These are phyloP conservation scores for Trichosporon faecale DNA, from an alignment of 1,284 basidiomycete genomes.

Conservation along the genomic window DNA sequence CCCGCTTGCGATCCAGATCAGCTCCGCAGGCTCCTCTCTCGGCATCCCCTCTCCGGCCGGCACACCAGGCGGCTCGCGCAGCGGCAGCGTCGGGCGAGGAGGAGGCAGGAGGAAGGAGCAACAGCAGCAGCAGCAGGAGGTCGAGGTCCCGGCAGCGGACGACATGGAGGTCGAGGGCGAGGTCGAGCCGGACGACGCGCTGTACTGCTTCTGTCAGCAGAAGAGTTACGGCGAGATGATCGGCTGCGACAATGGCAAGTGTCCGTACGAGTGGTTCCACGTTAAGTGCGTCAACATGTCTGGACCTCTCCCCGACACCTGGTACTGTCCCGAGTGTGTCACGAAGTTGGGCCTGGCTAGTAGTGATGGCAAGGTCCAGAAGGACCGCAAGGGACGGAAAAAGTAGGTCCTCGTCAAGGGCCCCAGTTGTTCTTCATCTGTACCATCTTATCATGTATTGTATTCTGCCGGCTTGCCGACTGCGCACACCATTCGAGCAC, in stretches of 20 bases:
- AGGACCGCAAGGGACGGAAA: constrained; percentile 38
- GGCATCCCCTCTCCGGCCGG: background rate
- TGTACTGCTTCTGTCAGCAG: constrained; percentile 87
- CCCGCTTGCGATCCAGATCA: constrained; percentile 15
- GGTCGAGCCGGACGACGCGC: constrained; percentile 53
- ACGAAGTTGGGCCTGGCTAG: constrained; percentile 34
- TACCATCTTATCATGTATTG: constrained; percentile 2
- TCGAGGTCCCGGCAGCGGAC: constrained; percentile 26
- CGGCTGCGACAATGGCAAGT: constrained; percentile 79
- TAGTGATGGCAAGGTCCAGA: constrained; percentile 35
- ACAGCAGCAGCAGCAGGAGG: constrained; percentile 25
- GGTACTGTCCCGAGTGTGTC: constrained; percentile 69
- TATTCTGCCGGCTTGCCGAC: background rate
- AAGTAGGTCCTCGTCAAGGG: constrained; percentile 17
- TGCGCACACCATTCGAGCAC: background rate
- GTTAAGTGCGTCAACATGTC: constrained; percentile 71
- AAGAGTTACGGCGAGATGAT: constrained; percentile 93
- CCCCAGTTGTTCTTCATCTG: background rate
- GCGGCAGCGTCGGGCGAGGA: constrained; percentile 13
- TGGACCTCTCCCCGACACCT: constrained; percentile 66
- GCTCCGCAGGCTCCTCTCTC: constrained; percentile 12
- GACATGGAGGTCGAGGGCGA: constrained; percentile 32
- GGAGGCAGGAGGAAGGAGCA: constrained; percentile 23
- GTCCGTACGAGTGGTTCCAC: constrained; percentile 92
- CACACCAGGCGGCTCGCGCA: background rate